Percentiles rank a stretch among this genome's conserved stretches.
Evolutionary conservation across 129 eudicot genomes (phyloP).

Genomic region (Tagetes patula): DNA sequence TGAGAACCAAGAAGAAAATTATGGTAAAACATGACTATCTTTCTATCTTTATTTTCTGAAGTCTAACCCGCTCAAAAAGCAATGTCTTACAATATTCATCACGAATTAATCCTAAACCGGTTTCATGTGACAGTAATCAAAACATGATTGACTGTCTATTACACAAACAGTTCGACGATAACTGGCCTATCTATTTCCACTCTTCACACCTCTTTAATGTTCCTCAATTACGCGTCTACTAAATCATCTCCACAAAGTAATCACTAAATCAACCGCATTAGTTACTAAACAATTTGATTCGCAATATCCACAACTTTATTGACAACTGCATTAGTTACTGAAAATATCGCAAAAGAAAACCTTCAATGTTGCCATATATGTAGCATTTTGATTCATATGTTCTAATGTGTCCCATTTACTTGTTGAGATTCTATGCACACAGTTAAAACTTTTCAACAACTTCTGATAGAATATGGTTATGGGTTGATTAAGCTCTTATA

Average conservation of each 20-base stretch:
- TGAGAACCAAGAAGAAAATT: too few species aligned
- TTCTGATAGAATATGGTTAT: too few species aligned
- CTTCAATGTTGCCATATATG: not conserved
- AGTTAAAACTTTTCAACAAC: too few species aligned
- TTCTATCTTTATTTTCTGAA: too few species aligned
- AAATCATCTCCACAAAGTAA: constrained; percentile 36
- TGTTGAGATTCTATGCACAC: not conserved
- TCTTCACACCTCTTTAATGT: constrained; percentile 40
- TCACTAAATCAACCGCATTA: constrained; percentile 35
- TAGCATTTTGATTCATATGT: not conserved
- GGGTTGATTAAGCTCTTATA: too few species aligned
- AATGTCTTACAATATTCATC: too few species aligned
- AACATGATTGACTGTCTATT: not conserved
- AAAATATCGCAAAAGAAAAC: not conserved
- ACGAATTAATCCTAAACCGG: too few species aligned
- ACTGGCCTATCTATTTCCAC: constrained; percentile 43
- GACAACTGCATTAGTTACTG: constrained; percentile 31
- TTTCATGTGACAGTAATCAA: constrained; percentile 8
- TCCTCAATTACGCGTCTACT: constrained; percentile 30
- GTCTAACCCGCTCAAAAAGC: too few species aligned
- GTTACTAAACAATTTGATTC: constrained; percentile 27
- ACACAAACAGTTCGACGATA: constrained; percentile 13
- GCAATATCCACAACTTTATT: constrained; percentile 36
- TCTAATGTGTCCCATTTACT: not conserved
- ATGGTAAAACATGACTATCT: too few species aligned